Conservation (phyloP, 2,329 filamentous ascomycete species). For the Colletotrichum tamarilloi region DNA sequence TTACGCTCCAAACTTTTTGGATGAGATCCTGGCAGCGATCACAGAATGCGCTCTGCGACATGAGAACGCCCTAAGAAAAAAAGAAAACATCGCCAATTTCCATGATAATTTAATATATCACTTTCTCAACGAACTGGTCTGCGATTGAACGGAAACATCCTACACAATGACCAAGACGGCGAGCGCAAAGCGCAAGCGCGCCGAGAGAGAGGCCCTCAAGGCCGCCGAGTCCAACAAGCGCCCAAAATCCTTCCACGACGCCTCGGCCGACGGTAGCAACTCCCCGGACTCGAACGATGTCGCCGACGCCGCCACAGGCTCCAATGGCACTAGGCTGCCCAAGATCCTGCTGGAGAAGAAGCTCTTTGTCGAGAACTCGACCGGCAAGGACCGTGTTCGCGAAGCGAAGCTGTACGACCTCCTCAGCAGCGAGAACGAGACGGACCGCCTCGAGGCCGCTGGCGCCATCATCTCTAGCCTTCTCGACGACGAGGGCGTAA, state of each 20-base stretch:
- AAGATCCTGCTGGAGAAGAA: slow-evolving; percentile 47
- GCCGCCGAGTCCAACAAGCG: slow-evolving; percentile 34
- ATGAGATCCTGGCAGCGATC: slow-evolving; percentile 12
- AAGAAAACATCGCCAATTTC: neutral
- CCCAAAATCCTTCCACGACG: slow-evolving; percentile 45
- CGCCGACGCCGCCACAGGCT: neutral
- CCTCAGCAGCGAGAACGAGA: slow-evolving; percentile 68
- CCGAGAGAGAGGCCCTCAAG: slow-evolving; percentile 37
- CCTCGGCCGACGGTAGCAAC: slow-evolving; percentile 36
- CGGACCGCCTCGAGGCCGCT: slow-evolving; percentile 68
- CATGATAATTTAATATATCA: neutral
- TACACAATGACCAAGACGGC: slow-evolving; percentile 36
- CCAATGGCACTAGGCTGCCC: slow-evolving; percentile 31
- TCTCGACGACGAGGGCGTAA: slow-evolving; percentile 58
- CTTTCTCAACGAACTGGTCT: no score
- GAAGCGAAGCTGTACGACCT: slow-evolving; percentile 71
- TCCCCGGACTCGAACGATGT: neutral
- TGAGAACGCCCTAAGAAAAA: neutral
- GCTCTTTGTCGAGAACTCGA: slow-evolving; percentile 63
- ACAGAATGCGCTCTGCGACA: neutral
- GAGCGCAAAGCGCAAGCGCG: slow-evolving; percentile 38
- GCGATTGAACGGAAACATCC: no score
- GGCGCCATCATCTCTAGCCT: slow-evolving; percentile 68
- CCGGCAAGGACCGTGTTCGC: slow-evolving; percentile 64
- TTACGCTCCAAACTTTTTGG: slow-evolving; percentile 31